Percentiles rank a stretch among this genome's conserved stretches.
Evolutionary conservation across 139 green algal species (phyloP).

Genomic region (Picochlorum sp.): DNA sequence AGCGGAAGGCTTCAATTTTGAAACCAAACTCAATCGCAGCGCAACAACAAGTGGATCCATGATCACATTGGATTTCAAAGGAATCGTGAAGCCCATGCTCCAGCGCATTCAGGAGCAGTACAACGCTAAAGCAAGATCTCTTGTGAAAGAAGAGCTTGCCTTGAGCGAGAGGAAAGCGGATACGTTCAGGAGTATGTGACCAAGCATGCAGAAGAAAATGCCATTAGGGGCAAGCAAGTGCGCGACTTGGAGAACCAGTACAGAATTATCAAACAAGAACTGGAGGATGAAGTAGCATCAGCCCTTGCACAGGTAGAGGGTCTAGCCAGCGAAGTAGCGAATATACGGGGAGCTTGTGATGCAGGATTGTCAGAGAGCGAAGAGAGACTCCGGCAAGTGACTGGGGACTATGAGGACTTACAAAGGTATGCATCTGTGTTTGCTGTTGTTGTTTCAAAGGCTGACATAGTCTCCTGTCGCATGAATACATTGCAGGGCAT

Average conservation of each 20-base stretch:
- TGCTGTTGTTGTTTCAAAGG: neutral
- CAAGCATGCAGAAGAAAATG: conserved; percentile 54
- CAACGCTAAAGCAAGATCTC: conserved; percentile 38
- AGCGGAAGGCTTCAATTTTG: conserved; percentile 65
- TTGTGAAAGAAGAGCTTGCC: conserved; percentile 53
- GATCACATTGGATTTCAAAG: conserved; percentile 67
- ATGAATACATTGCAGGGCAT: conserved; percentile 15
- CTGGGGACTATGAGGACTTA: conserved; percentile 38
- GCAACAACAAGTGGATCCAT: conserved; percentile 42
- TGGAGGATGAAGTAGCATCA: conserved; percentile 36
- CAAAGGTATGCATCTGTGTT: conserved; percentile 13
- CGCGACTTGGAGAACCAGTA: conserved; percentile 40
- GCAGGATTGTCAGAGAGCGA: conserved; percentile 39
- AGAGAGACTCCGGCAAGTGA: conserved; percentile 26
- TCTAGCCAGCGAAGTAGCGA: conserved; percentile 37
- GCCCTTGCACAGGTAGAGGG: conserved; percentile 29
- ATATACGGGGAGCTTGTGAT: conserved; percentile 33
- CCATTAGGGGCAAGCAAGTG: conserved; percentile 33
- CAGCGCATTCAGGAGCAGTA: conserved; percentile 55
- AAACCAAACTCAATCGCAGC: conserved; percentile 51
- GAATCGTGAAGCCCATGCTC: conserved; percentile 51
- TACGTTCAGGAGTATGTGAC: conserved; percentile 29
- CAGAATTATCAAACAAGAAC: conserved; percentile 30
- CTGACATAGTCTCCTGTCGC: neutral
- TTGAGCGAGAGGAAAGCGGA: conserved; percentile 48